Evolutionary conservation across 768 basidiomycete species (phyloP).

Genomic region (Tubosaeta brunneosetosa): DNA sequence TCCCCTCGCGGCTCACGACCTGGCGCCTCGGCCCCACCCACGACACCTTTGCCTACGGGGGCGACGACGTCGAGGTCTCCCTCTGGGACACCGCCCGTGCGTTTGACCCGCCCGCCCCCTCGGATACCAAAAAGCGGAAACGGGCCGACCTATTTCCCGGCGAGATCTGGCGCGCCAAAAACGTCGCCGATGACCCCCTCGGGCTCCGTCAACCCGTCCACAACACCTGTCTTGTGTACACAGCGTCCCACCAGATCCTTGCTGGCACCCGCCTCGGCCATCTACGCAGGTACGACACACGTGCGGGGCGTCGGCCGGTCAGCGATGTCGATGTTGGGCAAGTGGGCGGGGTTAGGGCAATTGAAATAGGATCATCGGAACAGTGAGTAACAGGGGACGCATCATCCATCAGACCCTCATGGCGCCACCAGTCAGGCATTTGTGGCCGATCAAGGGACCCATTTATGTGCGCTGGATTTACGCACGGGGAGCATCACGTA

Average conservation of each 20-base stretch:
- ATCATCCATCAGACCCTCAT: neutral
- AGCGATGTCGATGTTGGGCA: constrained; percentile 61
- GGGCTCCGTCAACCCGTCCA: constrained; percentile 75
- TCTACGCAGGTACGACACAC: constrained; percentile 73
- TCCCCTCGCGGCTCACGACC: constrained; percentile 66
- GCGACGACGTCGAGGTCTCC: constrained; percentile 82
- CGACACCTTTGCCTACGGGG: constrained; percentile 71
- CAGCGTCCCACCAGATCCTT: constrained; percentile 50
- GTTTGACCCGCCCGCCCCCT: constrained; percentile 29
- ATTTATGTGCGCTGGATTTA: constrained; percentile 61
- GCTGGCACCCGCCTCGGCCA: constrained; percentile 75
- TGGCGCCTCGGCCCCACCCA: constrained; percentile 57
- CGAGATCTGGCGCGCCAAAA: constrained; percentile 83
- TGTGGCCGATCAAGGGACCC: constrained; percentile 59
- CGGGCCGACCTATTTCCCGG: constrained; percentile 60
- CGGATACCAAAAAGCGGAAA: constrained; percentile 44
- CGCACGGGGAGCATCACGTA: constrained; percentile 63
- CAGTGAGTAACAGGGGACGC: constrained; percentile 46
- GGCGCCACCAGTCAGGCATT: constrained; percentile 54
- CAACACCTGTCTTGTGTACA: constrained; percentile 62
- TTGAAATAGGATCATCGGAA: constrained; percentile 57
- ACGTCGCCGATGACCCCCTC: constrained; percentile 74
- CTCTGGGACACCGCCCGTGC: constrained; percentile 71
- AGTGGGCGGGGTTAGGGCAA: constrained; percentile 52
- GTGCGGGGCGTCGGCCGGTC: constrained; percentile 63